phyloP scores from a whole-genome alignment of 352 stramenopile species.

The Pythium periplocum region DNA sequence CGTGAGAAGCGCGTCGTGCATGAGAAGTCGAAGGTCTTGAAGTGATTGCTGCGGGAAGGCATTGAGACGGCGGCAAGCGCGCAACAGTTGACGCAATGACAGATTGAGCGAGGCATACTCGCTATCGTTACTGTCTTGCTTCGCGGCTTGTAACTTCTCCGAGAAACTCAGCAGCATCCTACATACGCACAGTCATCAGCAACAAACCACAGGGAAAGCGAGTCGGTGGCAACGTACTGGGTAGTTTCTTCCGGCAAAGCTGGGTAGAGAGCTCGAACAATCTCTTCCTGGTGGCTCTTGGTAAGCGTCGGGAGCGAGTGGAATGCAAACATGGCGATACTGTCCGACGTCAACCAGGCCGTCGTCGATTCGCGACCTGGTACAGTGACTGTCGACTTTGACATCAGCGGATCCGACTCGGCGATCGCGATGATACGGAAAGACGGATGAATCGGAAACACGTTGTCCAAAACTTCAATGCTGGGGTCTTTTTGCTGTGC shows the following conservation, averaged over 20 bases:
- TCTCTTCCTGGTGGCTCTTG: constrained; percentile 33
- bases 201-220: background rate
- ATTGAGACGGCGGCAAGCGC: constrained; percentile 56
- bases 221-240: constrained; percentile 26
- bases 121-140: constrained; percentile 32
- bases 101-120: constrained; percentile 52
- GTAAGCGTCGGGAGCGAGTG: constrained; percentile 43
- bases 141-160: constrained; percentile 38
- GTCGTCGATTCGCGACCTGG: constrained; percentile 38
- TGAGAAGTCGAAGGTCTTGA: constrained; percentile 46
- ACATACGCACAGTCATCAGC: background rate
- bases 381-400: constrained; percentile 12
- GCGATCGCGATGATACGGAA: constrained; percentile 89
- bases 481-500: constrained; percentile 15
- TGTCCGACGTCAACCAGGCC: constrained; percentile 73
- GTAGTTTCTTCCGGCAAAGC: constrained; percentile 45
- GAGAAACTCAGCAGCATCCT: constrained; percentile 55
- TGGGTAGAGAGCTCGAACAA: constrained; percentile 50
- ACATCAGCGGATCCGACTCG: constrained; percentile 38
- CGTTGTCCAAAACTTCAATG: constrained; percentile 11
- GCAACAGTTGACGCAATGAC: constrained; percentile 62
- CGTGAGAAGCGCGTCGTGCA: constrained; percentile 77
- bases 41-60: constrained; percentile 63
- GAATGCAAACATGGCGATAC: constrained; percentile 77
- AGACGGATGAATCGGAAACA: constrained; percentile 80